Evolutionary conservation across 1,139 yeast species (phyloP).

Genomic region (Yarrowia galli): DNA sequence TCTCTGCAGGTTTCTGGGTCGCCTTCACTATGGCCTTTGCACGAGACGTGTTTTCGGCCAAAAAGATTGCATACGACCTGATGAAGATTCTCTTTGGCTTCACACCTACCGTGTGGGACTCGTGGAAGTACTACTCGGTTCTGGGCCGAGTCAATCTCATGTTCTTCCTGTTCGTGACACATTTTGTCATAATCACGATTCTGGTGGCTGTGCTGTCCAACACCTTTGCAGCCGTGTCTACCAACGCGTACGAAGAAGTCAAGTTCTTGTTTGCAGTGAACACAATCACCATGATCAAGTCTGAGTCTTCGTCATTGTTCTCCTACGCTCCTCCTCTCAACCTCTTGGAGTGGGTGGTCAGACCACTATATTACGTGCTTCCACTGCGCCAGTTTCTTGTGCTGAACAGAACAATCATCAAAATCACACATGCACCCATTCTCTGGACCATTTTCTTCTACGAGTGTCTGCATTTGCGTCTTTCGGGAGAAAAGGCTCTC

Average conservation of each 20-base stretch:
- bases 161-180: slow-evolving; percentile 63
- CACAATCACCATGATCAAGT: slow-evolving; percentile 53
- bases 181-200: slow-evolving; percentile 65
- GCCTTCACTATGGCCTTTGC: slow-evolving; percentile 63
- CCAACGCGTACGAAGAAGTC: slow-evolving; percentile 53
- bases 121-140: slow-evolving; percentile 61
- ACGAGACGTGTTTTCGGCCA: slow-evolving; percentile 55
- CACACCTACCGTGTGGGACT: slow-evolving; percentile 70
- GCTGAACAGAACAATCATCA: slow-evolving; percentile 51
- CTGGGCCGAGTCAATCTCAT: slow-evolving; percentile 61
- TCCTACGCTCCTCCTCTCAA: slow-evolving; percentile 54
- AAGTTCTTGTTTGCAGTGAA: slow-evolving; percentile 53
- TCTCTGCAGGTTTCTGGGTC: slow-evolving; percentile 66
- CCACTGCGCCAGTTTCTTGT: slow-evolving; percentile 50
- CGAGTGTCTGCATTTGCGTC: slow-evolving; percentile 47
- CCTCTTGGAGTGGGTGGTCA: slow-evolving; percentile 49
- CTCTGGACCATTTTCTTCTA: slow-evolving; percentile 50
- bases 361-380: slow-evolving; percentile 50
- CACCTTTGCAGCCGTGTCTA: slow-evolving; percentile 51
- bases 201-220: slow-evolving; percentile 62
- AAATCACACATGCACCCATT: slow-evolving; percentile 53
- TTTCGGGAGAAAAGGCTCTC: slow-evolving; percentile 40
- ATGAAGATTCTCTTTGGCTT: slow-evolving; percentile 66
- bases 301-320: slow-evolving; percentile 53
- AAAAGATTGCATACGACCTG: slow-evolving; percentile 62